Percentiles rank a stretch among this genome's conserved stretches.
Conservation (phyloP, 305 asterid species). For the Fraxinus floribunda region DNA sequence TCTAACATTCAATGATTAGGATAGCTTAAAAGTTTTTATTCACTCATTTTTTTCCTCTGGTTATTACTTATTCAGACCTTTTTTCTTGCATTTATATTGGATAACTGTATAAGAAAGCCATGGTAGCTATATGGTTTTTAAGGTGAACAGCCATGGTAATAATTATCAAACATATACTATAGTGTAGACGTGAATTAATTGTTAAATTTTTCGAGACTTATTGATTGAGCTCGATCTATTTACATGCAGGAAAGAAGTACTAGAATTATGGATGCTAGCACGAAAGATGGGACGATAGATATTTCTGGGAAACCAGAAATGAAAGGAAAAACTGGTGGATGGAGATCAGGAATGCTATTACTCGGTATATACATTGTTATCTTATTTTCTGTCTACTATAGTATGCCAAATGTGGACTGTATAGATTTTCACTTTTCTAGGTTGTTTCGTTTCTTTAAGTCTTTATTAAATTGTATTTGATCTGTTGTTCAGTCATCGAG, state of each 20-base stretch:
- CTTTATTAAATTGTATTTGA: not conserved
- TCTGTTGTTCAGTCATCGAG: slow-evolving; percentile 54
- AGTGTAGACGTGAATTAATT: not conserved
- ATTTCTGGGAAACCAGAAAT: slow-evolving; percentile 56
- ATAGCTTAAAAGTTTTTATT: slow-evolving; percentile 29
- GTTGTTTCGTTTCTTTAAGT: not conserved
- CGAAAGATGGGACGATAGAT: slow-evolving; percentile 66
- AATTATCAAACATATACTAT: slow-evolving; percentile 16
- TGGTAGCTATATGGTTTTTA: slow-evolving; percentile 22
- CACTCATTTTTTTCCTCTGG: not conserved
- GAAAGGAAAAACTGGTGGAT: slow-evolving; percentile 67
- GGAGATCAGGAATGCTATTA: slow-evolving; percentile 71
- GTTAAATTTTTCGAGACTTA: not conserved
- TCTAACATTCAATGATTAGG: slow-evolving; percentile 41
- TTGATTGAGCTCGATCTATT: slow-evolving; percentile 18
- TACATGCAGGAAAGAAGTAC: slow-evolving; percentile 56
- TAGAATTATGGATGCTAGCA: slow-evolving; percentile 40
- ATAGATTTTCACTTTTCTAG: not conserved
- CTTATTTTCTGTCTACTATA: not conserved
- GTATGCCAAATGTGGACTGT: not conserved
- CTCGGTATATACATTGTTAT: slow-evolving; percentile 44
- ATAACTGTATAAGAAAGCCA: slow-evolving; percentile 38
- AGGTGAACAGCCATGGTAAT: slow-evolving; percentile 39
- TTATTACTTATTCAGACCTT: slow-evolving; percentile 23
- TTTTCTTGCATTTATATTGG: slow-evolving; percentile 31